A percentile compares a stretch with the other conserved stretches of the same genome.
phyloP scores from a whole-genome alignment of 345 rosid species.

The Aquilaria malaccensis region DNA sequence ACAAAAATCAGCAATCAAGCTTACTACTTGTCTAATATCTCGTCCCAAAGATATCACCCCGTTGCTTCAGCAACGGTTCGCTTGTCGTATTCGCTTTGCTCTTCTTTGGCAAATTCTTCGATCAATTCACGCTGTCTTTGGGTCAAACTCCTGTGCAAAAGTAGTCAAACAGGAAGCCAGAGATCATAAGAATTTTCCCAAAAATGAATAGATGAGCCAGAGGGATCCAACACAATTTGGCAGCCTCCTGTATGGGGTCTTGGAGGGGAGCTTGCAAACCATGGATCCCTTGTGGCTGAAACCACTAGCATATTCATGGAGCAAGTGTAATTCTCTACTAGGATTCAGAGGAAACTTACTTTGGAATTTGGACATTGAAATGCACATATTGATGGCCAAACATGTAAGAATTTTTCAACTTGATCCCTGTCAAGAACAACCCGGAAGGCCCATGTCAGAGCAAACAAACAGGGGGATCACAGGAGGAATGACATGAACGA shows the following conservation, averaged over 20 bases:
- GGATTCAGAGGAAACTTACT: slow-evolving; percentile 30
- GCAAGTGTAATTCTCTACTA: neutral
- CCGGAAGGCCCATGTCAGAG: neutral
- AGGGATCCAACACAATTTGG: too few species aligned
- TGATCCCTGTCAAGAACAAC: slow-evolving; percentile 49
- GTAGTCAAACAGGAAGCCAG: neutral
- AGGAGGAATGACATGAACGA: too few species aligned
- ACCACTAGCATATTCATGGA: too few species aligned
- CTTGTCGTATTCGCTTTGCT: slow-evolving; percentile 61
- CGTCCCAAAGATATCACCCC: slow-evolving; percentile 24
- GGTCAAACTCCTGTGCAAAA: slow-evolving; percentile 54
- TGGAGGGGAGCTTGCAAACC: neutral
- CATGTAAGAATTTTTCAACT: slow-evolving; percentile 60
- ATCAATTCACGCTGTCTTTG: slow-evolving; percentile 82
- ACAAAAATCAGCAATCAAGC: too few species aligned
- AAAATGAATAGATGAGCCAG: neutral
- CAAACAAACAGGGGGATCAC: too few species aligned
- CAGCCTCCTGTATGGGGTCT: neutral
- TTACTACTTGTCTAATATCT: too few species aligned
- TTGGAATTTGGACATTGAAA: slow-evolving; percentile 85
- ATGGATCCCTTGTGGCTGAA: neutral
- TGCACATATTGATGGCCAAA: slow-evolving; percentile 93
- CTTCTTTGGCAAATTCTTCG: slow-evolving; percentile 91
- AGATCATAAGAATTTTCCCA: neutral
- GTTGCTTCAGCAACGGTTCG: slow-evolving; percentile 80